Conservation (phyloP, 129 eudicot species). For the Pittosporum tobira region DNA sequence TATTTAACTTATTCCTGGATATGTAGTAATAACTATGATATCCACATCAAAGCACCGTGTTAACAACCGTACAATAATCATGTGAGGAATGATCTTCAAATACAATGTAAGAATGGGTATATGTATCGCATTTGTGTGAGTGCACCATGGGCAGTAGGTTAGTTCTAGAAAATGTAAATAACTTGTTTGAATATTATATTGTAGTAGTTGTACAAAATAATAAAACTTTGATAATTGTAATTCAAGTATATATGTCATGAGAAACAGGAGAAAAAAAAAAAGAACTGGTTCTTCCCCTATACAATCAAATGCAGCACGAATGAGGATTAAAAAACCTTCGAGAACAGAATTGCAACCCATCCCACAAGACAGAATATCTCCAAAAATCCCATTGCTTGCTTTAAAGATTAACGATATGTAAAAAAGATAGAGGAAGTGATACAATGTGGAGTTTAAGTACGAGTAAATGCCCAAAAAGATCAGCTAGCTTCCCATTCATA, state of each 20-base stretch:
- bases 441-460: neutral
- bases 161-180: too few relatives aligned
- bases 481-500: slow-evolving; percentile 76
- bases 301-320: too few relatives aligned
- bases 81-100: neutral
- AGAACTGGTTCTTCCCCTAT: too few relatives aligned
- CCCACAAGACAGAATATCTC: slow-evolving; percentile 55
- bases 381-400: slow-evolving; percentile 78
- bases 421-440: neutral
- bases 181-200: neutral
- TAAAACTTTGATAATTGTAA: too few relatives aligned
- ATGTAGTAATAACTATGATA: slow-evolving; percentile 8
- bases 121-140: neutral
- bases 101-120: too few relatives aligned
- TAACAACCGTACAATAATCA: slow-evolving; percentile 6
- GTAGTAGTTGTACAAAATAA: neutral
- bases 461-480: slow-evolving; percentile 48
- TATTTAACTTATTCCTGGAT: neutral
- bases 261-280: too few relatives aligned
- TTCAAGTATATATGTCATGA: too few relatives aligned
- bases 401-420: slow-evolving; percentile 3
- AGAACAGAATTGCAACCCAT: slow-evolving; percentile 63
- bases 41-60: slow-evolving; percentile 88
- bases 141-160: neutral
- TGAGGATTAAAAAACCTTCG: slow-evolving; percentile 46